Evolutionary conservation across 2,329 filamentous ascomycete species (phyloP).

Genomic region (Zymoseptoria crescenta): DNA sequence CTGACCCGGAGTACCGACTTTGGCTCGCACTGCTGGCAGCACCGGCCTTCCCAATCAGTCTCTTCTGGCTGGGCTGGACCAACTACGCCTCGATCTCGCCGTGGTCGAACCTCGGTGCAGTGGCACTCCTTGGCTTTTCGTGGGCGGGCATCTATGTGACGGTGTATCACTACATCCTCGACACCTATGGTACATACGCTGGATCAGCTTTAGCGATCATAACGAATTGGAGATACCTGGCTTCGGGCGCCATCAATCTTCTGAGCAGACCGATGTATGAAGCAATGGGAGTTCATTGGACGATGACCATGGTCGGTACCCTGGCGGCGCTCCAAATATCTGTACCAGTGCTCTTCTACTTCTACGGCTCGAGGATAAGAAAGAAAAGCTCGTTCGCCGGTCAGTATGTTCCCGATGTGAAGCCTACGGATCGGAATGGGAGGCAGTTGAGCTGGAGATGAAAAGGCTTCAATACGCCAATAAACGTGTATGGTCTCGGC

Average conservation of each 20-base stretch:
- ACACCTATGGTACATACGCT: slow-evolving; percentile 36
- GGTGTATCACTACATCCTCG: slow-evolving; percentile 30
- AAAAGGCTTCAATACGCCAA: not conserved
- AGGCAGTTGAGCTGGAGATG: slow-evolving; percentile 4
- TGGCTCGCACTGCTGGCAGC: slow-evolving; percentile 40
- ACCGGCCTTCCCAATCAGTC: slow-evolving; percentile 36
- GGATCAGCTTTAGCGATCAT: slow-evolving; percentile 35
- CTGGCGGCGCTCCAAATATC: slow-evolving; percentile 22
- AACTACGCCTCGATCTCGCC: slow-evolving; percentile 35
- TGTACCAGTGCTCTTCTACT: slow-evolving; percentile 19
- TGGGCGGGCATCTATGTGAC: slow-evolving; percentile 41
- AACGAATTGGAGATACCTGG: slow-evolving; percentile 26
- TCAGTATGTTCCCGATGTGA: slow-evolving; percentile 5
- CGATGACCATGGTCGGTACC: slow-evolving; percentile 34
- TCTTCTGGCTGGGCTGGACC: slow-evolving; percentile 48
- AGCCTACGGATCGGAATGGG: slow-evolving; percentile 1
- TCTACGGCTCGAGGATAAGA: slow-evolving; percentile 15
- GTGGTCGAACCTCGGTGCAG: slow-evolving; percentile 40
- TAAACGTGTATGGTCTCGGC: no score
- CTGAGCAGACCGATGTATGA: slow-evolving; percentile 35
- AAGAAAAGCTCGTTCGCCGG: slow-evolving; percentile 30
- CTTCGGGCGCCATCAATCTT: slow-evolving; percentile 36
- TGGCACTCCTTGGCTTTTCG: slow-evolving; percentile 39
- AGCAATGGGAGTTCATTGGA: slow-evolving; percentile 36
- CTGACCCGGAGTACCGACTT: slow-evolving; percentile 33